These are phyloP conservation scores for Cucurbita pepo DNA, from an alignment of 306 rosid species.

Conservation along the genomic window DNA sequence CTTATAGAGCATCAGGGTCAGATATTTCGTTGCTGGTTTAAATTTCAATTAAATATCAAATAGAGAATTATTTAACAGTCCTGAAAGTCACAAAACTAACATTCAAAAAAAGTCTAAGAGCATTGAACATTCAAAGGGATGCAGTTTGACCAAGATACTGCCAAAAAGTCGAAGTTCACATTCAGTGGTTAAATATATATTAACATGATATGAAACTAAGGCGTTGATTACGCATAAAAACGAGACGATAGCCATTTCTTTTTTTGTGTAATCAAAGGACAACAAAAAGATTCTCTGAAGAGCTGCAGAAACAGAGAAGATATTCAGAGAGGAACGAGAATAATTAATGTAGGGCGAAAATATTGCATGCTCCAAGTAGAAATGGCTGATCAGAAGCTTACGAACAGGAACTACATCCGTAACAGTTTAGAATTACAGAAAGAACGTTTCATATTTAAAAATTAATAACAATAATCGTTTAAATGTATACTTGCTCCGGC, in stretches of 20 bases:
- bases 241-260: neutral
- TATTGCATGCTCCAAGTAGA: no score
- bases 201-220: neutral
- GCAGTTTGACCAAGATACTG: neutral
- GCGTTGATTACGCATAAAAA: neutral
- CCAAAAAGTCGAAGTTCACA: neutral
- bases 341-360: no score
- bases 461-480: neutral
- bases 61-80: neutral
- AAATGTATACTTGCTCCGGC: constrained; percentile 50
- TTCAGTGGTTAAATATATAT: neutral
- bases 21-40: neutral
- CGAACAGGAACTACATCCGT: neutral
- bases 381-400: neutral
- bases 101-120: neutral
- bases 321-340: neutral
- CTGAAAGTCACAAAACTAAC: neutral
- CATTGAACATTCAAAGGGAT: neutral
- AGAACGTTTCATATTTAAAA: neutral
- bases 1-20: neutral
- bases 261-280: neutral
- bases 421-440: neutral
- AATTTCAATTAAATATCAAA: neutral
- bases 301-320: neutral
- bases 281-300: neutral